Percentiles rank a stretch among this genome's conserved stretches.
Evolutionary conservation across 2,329 filamentous ascomycete genomes (phyloP).

Genomic region (Phyllosticta citrichinensis): DNA sequence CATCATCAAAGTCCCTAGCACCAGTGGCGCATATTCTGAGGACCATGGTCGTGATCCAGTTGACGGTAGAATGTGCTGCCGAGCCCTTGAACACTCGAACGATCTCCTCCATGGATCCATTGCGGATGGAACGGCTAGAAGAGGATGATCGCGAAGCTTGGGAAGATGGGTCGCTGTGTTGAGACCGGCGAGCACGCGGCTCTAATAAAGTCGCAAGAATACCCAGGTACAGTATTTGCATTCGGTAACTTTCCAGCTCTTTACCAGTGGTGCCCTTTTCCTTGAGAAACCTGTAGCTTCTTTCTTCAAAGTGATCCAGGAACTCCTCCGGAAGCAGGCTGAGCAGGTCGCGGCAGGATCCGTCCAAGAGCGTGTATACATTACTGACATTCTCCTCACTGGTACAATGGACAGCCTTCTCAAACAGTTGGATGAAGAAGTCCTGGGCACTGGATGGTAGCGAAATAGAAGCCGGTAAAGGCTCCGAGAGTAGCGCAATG

Average conservation of each 20-base stretch:
- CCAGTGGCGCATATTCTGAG: slow-evolving; percentile 21
- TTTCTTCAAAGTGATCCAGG: slow-evolving; percentile 2
- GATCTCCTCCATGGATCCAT: neutral
- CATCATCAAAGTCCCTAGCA: slow-evolving; percentile 17
- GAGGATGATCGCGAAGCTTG: neutral
- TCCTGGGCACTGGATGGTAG: slow-evolving; percentile 24
- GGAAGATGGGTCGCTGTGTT: neutral
- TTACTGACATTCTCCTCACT: slow-evolving; percentile 18
- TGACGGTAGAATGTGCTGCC: slow-evolving; percentile 18
- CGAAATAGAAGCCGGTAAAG: slow-evolving; percentile 20
- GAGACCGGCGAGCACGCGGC: neutral
- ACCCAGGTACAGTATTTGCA: slow-evolving; percentile 2
- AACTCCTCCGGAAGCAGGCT: slow-evolving; percentile 16
- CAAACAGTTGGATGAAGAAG: slow-evolving; percentile 25
- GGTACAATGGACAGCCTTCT: slow-evolving; percentile 18
- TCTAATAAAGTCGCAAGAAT: neutral
- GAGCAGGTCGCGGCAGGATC: slow-evolving; percentile 24
- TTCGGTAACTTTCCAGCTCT: neutral
- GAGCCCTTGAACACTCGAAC: neutral
- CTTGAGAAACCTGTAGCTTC: neutral
- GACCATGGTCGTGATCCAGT: slow-evolving; percentile 21
- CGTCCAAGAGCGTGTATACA: slow-evolving; percentile 25
- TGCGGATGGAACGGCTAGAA: neutral
- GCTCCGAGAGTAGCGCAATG: slow-evolving; percentile 23
- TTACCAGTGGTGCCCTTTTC: neutral